Conservation (phyloP, 495 filamentous ascomycete species). For the Penicillium daleae region DNA sequence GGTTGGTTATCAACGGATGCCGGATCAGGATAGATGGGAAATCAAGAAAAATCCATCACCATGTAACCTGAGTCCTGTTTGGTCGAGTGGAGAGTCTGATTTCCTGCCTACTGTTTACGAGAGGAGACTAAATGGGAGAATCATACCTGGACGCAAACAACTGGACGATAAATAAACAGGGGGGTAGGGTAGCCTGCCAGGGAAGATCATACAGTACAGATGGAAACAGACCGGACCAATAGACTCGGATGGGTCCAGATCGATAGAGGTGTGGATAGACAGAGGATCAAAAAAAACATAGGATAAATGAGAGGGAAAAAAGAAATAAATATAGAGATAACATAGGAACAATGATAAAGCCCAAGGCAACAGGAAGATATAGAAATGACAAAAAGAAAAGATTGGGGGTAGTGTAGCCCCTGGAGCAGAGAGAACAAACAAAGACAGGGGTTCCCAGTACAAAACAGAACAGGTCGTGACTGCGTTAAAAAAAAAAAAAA, state of each 20-base stretch:
- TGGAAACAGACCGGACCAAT: slow-evolving; percentile 14
- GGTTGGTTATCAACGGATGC: neutral
- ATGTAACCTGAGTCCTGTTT: slow-evolving; percentile 23
- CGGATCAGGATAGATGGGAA: slow-evolving; percentile 5
- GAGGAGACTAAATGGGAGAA: neutral
- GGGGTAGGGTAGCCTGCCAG: slow-evolving; percentile 7
- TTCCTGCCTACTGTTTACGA: slow-evolving; percentile 5
- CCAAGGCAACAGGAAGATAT: neutral
- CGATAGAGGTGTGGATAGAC: neutral
- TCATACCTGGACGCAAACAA: slow-evolving; percentile 29
- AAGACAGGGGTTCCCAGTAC: slow-evolving; percentile 1
- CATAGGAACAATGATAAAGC: neutral
- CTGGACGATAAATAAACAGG: slow-evolving; percentile 29
- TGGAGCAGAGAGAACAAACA: slow-evolving; percentile 1
- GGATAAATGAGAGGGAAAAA: neutral
- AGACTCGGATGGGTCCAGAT: neutral
- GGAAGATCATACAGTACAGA: slow-evolving; percentile 20
- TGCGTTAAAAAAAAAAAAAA: slow-evolving; percentile 25
- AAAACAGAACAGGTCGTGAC: slow-evolving; percentile 29
- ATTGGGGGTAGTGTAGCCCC: slow-evolving; percentile 13
- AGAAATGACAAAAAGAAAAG: slow-evolving; percentile 9
- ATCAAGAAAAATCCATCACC: slow-evolving; percentile 1
- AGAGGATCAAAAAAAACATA: slow-evolving; percentile 2
- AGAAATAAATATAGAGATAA: neutral
- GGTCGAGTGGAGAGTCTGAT: neutral